Conservation (phyloP, 768 basidiomycete species). For the Pleurotus ostreatus region DNA sequence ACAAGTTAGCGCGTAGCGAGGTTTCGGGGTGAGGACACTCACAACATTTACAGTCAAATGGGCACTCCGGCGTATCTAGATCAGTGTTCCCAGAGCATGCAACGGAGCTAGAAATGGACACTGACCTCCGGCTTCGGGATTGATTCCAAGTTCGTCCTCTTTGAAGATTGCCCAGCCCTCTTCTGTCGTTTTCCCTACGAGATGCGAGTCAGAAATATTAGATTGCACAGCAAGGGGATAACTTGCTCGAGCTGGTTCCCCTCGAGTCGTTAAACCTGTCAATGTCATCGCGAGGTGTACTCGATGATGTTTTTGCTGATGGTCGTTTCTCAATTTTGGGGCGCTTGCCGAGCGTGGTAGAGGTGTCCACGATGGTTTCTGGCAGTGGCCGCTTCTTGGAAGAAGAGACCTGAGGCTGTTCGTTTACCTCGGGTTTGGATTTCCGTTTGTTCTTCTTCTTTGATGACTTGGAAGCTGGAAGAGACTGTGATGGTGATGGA, state of each 20-base stretch:
- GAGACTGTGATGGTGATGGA: conserved; percentile 8
- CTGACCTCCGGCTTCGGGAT: conserved; percentile 68
- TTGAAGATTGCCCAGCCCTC: conserved; percentile 81
- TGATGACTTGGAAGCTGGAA: conserved; percentile 33
- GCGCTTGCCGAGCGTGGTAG: conserved; percentile 35
- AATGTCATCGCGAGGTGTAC: conserved; percentile 25
- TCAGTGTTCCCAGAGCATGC: conserved; percentile 17
- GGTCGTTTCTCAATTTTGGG: conserved; percentile 24
- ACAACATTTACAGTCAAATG: conserved; percentile 91
- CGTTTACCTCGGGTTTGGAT: conserved; percentile 7
- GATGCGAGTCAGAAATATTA: conserved; percentile 9
- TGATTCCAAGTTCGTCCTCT: conserved; percentile 77
- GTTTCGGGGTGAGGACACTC: conserved; percentile 22
- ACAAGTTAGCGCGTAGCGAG: neutral
- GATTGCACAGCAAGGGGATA: conserved; percentile 2
- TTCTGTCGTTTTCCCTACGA: conserved; percentile 67
- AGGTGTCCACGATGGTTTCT: conserved; percentile 68
- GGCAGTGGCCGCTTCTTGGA: conserved; percentile 39
- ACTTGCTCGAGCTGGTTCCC: conserved; percentile 67
- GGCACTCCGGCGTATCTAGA: conserved; percentile 78
- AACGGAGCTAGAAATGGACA: conserved; percentile 10
- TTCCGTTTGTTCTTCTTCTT: conserved; percentile 42
- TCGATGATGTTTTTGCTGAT: conserved; percentile 7
- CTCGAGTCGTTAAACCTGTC: conserved; percentile 71
- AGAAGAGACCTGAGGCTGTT: conserved; percentile 6